Evolutionary conservation across 139 green algal species (phyloP), one percentile per base, ranked within the genome.

Genomic region (Tetratostichococcus sp.): DNA sequence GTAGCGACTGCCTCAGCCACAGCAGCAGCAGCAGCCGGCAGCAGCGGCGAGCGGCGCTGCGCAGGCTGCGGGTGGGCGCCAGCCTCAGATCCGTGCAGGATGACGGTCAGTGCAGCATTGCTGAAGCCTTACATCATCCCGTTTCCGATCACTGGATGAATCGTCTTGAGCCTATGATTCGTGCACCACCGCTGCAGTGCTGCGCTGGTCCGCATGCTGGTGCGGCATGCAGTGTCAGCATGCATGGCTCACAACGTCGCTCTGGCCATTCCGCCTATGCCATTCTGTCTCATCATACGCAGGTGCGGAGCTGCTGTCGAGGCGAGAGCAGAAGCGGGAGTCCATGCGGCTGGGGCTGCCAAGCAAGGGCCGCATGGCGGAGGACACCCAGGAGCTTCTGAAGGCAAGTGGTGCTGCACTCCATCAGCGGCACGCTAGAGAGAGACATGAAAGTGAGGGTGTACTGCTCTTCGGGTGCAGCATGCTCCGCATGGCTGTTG

Each of bases 331-430:
- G 50, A 23, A 68, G 62, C 62, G 74, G 43, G 73, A 28, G 25
- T 28, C 71, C 1, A 83, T 96, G 39, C 86, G 95, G 43, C 80
- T 99, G 79, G 95, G 87, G 0, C 83, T 99, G 30, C 95, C 95
- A 22, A 94, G 84, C 86, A 99, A 99, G 82, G 96, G 96, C 5
- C 90, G 96, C 71, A 98, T 99, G 96, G 94, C 95, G 23, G 96
- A 99, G 79, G 96, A 98, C 80, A 98, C 95, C 8, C 79, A 96
- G 76, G 39, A 90, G 57, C 89, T 99, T 32, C 85, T 98, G n/a
- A 93, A 93, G 83, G 90, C 89, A 22, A 25, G 43, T 74, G 39
- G n/a, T n/a, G n/a, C n/a, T n/a, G n/a, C n/a, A n/a, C n/a, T n/a
- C n/a, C n/a, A n/a, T n/a, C n/a, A n/a, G n/a, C n/a, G n/a, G n/a